Evolutionary conservation across 371 early-diverging fungal genomes (phyloP).

Genomic region (Umbelopsis sp.): DNA sequence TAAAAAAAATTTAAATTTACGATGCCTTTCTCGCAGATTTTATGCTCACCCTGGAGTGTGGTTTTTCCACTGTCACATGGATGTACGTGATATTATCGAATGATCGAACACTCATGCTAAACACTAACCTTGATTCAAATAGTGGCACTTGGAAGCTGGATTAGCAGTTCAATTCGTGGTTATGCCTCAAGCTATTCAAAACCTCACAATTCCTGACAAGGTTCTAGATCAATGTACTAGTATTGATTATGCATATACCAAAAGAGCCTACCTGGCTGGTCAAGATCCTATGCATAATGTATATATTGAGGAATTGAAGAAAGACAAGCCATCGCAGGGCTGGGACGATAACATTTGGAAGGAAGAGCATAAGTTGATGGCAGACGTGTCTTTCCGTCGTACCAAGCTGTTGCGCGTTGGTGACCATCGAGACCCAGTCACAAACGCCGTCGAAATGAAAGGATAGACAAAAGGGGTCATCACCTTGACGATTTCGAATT

Average conservation of each 20-base stretch:
- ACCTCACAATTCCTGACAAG: neutral
- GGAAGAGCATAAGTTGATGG: neutral
- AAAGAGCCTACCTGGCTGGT: neutral
- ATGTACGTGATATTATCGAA: conserved; percentile 14
- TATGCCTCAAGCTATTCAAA: conserved; percentile 2
- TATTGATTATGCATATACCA: neutral
- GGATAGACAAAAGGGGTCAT: no score
- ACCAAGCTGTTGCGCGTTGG: neutral
- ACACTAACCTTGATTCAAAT: neutral
- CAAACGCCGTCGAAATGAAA: neutral
- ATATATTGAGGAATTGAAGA: neutral
- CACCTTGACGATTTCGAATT: no score
- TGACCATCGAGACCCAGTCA: neutral
- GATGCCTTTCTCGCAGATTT: neutral
- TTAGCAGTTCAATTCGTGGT: conserved; percentile 22
- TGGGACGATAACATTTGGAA: conserved; percentile 5
- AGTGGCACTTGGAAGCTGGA: conserved; percentile 23
- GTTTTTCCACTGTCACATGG: conserved; percentile 44
- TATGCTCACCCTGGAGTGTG: conserved; percentile 42
- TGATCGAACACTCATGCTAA: neutral
- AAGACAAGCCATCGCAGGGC: neutral
- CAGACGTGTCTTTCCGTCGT: conserved; percentile 5
- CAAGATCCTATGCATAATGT: neutral
- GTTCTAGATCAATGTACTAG: neutral
- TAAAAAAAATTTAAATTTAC: no score